Evolutionary conservation across 331 rosid genomes (phyloP).

Genomic region (Cydonia oblonga): DNA sequence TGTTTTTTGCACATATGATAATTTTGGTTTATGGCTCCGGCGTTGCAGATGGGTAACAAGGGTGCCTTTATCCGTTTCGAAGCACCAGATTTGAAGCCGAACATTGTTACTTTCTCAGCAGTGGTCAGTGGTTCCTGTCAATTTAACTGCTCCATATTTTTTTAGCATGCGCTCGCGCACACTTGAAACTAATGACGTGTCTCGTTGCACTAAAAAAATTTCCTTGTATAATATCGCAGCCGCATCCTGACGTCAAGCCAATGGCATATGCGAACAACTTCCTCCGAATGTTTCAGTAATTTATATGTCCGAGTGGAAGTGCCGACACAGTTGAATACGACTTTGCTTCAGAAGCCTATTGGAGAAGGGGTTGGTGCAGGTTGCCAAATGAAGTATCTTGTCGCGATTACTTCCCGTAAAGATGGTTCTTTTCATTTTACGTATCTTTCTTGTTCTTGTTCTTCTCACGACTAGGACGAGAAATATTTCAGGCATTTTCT

Average conservation of each 20-base stretch:
- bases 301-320: conserved; percentile 6
- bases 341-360: conserved; percentile 9
- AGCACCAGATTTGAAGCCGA: conserved; percentile 82
- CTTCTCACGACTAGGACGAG: not conserved
- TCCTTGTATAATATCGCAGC: conserved; percentile 38
- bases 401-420: conserved; percentile 18
- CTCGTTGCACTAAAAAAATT: not conserved
- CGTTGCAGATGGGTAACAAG: conserved; percentile 93
- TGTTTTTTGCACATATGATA: not conserved
- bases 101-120: conserved; percentile 77
- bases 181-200: not conserved
- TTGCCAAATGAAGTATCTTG: conserved; percentile 15
- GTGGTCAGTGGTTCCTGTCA: conserved; percentile 53
- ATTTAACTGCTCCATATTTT: not conserved
- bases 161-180: fast-evolving
- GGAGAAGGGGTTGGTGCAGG: conserved; percentile 13
- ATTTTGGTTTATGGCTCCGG: conserved; percentile 2
- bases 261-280: conserved; percentile 99
- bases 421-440: not conserved
- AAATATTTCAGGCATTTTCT: conserved; percentile 1
- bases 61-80: conserved; percentile 97
- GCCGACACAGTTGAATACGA: conserved; percentile 22
- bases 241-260: conserved; percentile 95
- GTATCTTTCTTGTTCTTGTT: not conserved
- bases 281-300: conserved; percentile 64